Percentiles rank a stretch among this genome's conserved stretches.
Evolutionary conservation across 192 early-diverging fungal species (phyloP).

Genomic region (Backusella liffmaniae): DNA sequence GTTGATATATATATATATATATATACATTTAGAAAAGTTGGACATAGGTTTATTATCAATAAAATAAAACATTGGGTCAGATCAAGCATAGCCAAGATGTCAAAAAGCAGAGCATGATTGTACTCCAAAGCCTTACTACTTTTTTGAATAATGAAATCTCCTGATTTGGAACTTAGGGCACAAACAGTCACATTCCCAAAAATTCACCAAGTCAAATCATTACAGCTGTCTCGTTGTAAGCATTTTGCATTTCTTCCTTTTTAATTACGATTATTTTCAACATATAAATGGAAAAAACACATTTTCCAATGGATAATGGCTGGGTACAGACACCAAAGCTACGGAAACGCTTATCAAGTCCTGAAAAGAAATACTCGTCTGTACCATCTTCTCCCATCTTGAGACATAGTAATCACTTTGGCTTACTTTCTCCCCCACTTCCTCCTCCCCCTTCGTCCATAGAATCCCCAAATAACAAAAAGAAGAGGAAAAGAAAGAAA

Average conservation of each 20-base stretch:
- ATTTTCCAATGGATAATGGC: conserved; percentile 3
- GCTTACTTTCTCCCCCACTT: neutral
- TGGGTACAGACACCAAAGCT: conserved; percentile 12
- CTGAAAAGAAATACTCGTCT: conserved; percentile 9
- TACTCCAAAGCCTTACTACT: too few species aligned
- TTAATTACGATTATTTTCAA: neutral
- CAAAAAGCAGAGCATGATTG: too few species aligned
- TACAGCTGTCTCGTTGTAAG: neutral
- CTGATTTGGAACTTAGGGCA: neutral
- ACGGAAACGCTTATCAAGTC: neutral
- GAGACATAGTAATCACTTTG: neutral
- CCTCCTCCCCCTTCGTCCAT: neutral
- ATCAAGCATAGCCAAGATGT: too few species aligned
- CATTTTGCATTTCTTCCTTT: neutral
- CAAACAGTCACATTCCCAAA: neutral
- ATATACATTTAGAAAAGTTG: too few species aligned
- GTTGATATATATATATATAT: too few species aligned
- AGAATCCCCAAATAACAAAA: neutral
- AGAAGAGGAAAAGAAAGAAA: neutral
- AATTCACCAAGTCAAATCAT: neutral
- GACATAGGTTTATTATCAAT: too few species aligned
- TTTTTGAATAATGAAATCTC: neutral
- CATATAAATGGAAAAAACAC: neutral
- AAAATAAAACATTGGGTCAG: too few species aligned
- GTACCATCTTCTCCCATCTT: neutral